Evolutionary conservation across 1,284 basidiomycete species (phyloP).

Genomic region (Wallemia mellicola): DNA sequence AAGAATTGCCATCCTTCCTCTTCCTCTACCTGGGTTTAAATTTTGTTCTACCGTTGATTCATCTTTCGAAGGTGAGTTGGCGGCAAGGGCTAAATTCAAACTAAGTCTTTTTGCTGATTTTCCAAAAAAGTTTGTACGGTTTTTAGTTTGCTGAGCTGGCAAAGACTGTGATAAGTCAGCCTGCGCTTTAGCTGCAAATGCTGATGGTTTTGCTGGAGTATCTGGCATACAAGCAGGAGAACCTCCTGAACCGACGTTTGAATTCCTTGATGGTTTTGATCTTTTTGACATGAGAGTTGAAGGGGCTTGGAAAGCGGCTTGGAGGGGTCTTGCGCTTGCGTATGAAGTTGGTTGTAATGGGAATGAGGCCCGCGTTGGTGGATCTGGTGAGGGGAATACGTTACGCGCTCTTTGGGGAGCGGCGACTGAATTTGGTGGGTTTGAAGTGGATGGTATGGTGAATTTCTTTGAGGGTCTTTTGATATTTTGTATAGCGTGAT

Average conservation of each 20-base stretch:
- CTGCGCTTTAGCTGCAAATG: not conserved
- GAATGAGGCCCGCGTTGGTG: not conserved
- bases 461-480: not conserved
- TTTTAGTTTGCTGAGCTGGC: not conserved
- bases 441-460: not conserved
- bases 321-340: not conserved
- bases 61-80: not conserved
- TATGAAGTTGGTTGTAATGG: not conserved
- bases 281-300: not conserved
- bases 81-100: not conserved
- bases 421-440: not conserved
- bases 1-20: not conserved
- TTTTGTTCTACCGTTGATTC: not conserved
- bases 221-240: slow-evolving; percentile 1
- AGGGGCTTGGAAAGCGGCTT: not conserved
- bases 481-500: not conserved
- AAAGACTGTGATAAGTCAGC: not conserved
- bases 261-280: not conserved
- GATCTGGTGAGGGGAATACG: not conserved
- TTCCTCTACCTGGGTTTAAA: not conserved
- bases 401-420: not conserved
- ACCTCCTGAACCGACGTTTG: not conserved
- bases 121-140: not conserved
- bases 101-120: not conserved
- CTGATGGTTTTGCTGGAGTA: not conserved